Evolutionary conservation across 1,284 basidiomycete species (phyloP), one percentile per base, ranked within the genome.

Genomic region (Stereum hirsutum): DNA sequence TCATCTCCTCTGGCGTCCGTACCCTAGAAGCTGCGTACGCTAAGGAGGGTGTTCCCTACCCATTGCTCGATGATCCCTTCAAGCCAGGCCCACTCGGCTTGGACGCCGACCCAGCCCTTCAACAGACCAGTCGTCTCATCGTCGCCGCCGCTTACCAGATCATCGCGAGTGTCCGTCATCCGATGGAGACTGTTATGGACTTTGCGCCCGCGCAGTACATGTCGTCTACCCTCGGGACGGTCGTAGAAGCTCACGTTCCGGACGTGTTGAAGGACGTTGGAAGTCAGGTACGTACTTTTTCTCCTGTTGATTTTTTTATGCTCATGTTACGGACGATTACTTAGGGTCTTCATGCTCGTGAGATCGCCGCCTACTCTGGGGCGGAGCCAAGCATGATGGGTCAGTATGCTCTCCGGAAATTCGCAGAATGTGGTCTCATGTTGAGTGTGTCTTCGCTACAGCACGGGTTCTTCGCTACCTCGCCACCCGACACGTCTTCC

Each of bases 401-500:
- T 46, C 15, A 6, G 25, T n/a, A 20, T n/a, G n/a, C n/a, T n/a
- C n/a, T n/a, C n/a, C 20, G 15, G 10, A 8, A 30, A 5, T 20
- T 11, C 23, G 4, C 20, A n/a, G 34, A 2, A 14, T 20, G 23
- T 20, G 17, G 10, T 6, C 20, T 15, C 11, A 8, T n/a, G 14
- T 33, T 6, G 19, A 19, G 11, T 15, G 17, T 39, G 7, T 33
- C 27, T 35, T 10, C 19, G 20, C 19, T 14, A 30, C 20, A 62
- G 60, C 50, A 15, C 59, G 61, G 14, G 42, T 63, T 23, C 47
- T 65, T 17, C 59, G 64, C 14, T 54, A 58, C 41, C 57, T 64
- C 6, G 58, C 59, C 4, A 57, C 59, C 1, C 47, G 56, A 28
- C 57, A 63, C 45, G 52, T 66, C 34, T 68, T 66, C 50, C 39